A percentile compares a stretch with the other conserved stretches of the same genome.
Conservation (phyloP, 192 early-diverging fungal genomes). For the Linnemannia hyalina region DNA sequence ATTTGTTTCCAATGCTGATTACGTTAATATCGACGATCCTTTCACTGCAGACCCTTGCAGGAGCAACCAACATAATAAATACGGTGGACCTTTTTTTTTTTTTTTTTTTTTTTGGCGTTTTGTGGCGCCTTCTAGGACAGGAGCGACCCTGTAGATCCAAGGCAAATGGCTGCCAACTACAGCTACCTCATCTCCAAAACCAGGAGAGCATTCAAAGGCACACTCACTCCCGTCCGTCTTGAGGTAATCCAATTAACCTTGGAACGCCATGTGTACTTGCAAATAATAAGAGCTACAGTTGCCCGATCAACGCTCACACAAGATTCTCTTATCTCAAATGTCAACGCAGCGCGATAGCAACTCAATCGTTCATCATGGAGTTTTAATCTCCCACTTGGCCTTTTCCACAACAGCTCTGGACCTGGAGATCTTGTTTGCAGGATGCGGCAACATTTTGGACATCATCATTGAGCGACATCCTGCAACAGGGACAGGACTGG, state of each 20-base stretch:
- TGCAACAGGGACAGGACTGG: constrained; percentile 61
- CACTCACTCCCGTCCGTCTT: constrained; percentile 36
- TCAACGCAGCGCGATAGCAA: constrained; percentile 37
- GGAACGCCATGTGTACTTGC: background rate
- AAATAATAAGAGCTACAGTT: background rate
- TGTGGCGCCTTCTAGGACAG: constrained; percentile 26
- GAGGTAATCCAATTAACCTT: constrained; percentile 20
- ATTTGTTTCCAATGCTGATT: background rate
- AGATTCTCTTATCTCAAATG: background rate
- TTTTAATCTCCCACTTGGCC: constrained; percentile 46
- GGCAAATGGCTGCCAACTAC: constrained; percentile 51
- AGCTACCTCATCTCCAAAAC: constrained; percentile 52
- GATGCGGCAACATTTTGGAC: constrained; percentile 63
- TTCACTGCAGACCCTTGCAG: background rate
- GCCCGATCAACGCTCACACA: background rate
- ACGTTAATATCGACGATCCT: background rate
- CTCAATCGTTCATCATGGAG: constrained; percentile 44
- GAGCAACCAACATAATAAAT: background rate
- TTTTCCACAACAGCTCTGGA: constrained; percentile 42
- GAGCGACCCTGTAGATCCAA: constrained; percentile 42
- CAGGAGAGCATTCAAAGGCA: constrained; percentile 46
- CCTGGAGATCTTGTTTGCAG: constrained; percentile 58
- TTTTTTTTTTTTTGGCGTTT: too few relatives aligned
- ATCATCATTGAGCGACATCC: constrained; percentile 66
- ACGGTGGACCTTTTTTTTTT: background rate